Percentiles rank a stretch among this genome's conserved stretches.
Evolutionary conservation across 148 eudicot genomes (phyloP).

Genomic region (Chenopodium album): DNA sequence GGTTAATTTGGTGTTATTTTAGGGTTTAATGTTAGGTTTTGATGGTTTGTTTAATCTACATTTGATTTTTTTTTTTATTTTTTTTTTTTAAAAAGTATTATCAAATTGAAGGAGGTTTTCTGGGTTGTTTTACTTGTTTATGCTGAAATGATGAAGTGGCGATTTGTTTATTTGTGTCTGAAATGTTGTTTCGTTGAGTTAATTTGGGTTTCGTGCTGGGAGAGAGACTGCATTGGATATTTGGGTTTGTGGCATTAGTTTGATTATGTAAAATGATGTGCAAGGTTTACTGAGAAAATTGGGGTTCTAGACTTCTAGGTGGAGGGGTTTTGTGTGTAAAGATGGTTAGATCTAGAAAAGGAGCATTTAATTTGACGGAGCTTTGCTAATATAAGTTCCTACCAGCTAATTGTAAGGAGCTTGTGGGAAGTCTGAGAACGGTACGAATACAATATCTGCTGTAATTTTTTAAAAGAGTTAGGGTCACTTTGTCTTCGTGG

Average conservation of each 20-base stretch:
- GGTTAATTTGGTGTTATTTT: background rate
- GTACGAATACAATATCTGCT: background rate
- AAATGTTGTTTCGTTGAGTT: background rate
- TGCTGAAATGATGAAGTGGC: background rate
- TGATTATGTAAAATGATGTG: background rate
- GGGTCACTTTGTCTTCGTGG: background rate
- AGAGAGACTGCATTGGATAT: background rate
- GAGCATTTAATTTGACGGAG: background rate
- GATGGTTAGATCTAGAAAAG: background rate
- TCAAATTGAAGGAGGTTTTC: no score
- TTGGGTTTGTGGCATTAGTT: background rate
- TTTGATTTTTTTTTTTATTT: background rate
- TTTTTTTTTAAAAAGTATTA: no score
- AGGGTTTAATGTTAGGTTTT: background rate
- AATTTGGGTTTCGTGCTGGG: background rate
- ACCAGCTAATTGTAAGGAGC: background rate
- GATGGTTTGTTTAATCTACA: no score
- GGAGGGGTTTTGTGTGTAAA: background rate
- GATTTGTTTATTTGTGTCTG: background rate
- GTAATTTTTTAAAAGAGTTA: background rate
- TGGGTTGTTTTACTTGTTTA: background rate
- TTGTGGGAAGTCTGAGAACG: background rate
- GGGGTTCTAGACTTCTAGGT: background rate
- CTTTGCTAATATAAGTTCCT: background rate
- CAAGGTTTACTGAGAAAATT: background rate